Evolutionary conservation across 2,329 filamentous ascomycete species (phyloP), one percentile per base, ranked within the genome.

Genomic region (Colletotrichum lentis): DNA sequence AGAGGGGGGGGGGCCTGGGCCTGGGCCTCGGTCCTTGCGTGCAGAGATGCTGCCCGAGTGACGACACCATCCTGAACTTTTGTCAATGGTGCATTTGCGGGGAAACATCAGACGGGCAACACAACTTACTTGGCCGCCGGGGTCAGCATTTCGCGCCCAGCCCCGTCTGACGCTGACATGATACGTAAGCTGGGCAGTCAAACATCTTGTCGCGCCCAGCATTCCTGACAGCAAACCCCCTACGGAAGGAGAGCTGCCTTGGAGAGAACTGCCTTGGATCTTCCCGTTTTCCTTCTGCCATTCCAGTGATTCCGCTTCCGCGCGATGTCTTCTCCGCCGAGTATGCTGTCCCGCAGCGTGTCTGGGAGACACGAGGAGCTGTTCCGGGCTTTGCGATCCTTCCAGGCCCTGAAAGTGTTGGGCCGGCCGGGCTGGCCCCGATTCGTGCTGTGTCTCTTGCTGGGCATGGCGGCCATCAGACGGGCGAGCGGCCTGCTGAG

Each of bases 61-160:
- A 67, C 52, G 64, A 56, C 52, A 52, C 37, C 39, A n/a, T 44
- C 14, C 49, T 41, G n/a, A 67, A 63, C 59, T 41, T 57, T 57
- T 50, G 20, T 35, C 20, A 27, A 39, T 27, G 18, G 31, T 46
- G 24, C n/a, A n/a, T 35, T 59, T 67, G 64, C 64, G 64, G 64
- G 64, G 64, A 46, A 67, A 59, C 22, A 35, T 20, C 22, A 31
- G 41, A 56, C 58, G 63, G 58, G 35, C 14, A 44, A 18, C 58
- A 50, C n/a, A 35, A 24, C 20, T 8, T 3, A 24, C 20, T 16
- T 11, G 37, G 14, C 50, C 37, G 44, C 12, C 27, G 22, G 41
- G 20, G n/a, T 46, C 24, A 27, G 41, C 27, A 27, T 27, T 37
- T 27, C 27, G 31, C 22, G 60, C 27, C 41, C n/a, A 39, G n/a